These are phyloP conservation scores for Penicillium sp. DNA, from an alignment of 2,329 filamentous ascomycete species.

Conservation along the genomic window DNA sequence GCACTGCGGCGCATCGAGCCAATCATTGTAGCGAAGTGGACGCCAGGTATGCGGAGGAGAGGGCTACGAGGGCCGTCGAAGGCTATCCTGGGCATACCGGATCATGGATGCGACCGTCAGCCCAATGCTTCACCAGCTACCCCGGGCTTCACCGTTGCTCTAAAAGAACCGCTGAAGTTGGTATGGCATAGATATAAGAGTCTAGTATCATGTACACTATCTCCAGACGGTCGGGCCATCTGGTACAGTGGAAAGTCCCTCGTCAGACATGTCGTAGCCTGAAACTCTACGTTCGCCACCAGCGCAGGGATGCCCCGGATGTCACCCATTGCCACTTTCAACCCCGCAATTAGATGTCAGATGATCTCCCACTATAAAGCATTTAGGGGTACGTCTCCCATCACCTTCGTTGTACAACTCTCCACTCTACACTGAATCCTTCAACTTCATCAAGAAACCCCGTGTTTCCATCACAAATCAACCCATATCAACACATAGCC, in stretches of 20 bases:
- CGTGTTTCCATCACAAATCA: background rate
- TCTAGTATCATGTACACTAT: background rate
- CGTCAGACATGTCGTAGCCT: background rate
- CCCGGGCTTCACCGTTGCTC: background rate
- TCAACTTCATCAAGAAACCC: conserved; percentile 1
- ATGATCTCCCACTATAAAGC: conserved; percentile 23
- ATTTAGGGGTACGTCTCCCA: background rate
- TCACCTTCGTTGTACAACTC: conserved; percentile 4
- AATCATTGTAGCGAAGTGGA: background rate
- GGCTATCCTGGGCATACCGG: conserved; percentile 10
- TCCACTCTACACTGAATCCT: conserved; percentile 11
- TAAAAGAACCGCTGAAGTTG: rapidly evolving
- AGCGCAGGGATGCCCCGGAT: conserved; percentile 18
- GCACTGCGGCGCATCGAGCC: background rate
- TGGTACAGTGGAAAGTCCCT: background rate
- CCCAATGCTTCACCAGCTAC: background rate
- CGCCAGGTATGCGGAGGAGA: conserved; percentile 5
- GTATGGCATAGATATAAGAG: rapidly evolving
- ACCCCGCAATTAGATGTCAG: conserved; percentile 25
- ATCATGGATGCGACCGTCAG: conserved; percentile 1
- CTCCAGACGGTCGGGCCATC: background rate
- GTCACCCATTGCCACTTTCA: conserved; percentile 16
- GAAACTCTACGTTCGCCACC: conserved; percentile 18
- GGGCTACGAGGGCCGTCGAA: background rate
- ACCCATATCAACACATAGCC: background rate